Percentiles rank a stretch among this genome's conserved stretches.
These are phyloP conservation scores for Hericium rajendrae DNA, from an alignment of 768 basidiomycete species.

Conservation along the genomic window DNA sequence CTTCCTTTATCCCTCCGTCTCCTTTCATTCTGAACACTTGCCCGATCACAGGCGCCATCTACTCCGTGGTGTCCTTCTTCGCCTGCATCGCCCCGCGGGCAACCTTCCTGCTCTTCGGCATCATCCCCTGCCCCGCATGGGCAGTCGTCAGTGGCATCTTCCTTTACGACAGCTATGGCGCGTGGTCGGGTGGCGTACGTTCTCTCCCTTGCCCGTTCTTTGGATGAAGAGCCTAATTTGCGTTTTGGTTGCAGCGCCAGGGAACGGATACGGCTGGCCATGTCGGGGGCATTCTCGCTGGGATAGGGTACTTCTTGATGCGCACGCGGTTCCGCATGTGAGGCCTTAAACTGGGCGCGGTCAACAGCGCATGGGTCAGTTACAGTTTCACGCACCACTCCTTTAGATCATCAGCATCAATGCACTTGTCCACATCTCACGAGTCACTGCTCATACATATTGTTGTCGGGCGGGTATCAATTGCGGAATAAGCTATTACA, in stretches of 20 bases:
- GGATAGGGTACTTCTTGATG: slow-evolving; percentile 40
- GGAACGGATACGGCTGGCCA: slow-evolving; percentile 57
- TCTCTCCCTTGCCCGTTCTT: too few relatives aligned
- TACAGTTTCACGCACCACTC: background rate
- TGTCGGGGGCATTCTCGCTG: slow-evolving; percentile 56
- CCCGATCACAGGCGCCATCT: slow-evolving; percentile 49
- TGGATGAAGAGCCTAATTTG: background rate
- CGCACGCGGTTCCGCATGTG: background rate
- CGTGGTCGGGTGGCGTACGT: slow-evolving; percentile 25
- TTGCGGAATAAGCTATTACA: too few relatives aligned
- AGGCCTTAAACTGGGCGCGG: background rate
- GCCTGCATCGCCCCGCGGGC: slow-evolving; percentile 60
- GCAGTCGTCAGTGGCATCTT: slow-evolving; percentile 59
- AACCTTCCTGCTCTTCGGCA: slow-evolving; percentile 62
- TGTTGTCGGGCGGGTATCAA: too few relatives aligned
- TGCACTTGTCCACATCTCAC: too few relatives aligned
- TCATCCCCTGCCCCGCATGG: slow-evolving; percentile 78
- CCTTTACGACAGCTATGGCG: slow-evolving; percentile 41
- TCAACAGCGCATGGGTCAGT: background rate
- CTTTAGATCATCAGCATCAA: too few relatives aligned
- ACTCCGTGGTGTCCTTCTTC: slow-evolving; percentile 59
- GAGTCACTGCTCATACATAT: too few relatives aligned
- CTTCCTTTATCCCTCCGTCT: background rate
- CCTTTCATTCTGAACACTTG: background rate
- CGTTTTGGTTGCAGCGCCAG: slow-evolving; percentile 29